Evolutionary conservation across 306 rosid genomes (phyloP).

Genomic region (Hippophae rhamnoides): DNA sequence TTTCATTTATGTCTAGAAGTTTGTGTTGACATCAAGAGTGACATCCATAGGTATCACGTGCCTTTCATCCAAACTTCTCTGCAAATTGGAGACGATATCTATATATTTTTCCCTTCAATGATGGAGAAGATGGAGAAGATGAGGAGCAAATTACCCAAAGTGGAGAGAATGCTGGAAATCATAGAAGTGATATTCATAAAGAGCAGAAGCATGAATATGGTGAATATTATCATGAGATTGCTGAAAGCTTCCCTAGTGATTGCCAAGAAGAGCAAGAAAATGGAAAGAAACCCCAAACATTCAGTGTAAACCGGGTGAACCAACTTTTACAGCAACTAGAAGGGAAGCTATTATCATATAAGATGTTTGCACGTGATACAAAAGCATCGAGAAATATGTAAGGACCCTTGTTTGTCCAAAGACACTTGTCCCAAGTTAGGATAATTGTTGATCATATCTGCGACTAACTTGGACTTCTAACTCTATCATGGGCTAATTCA

Average conservation of each 20-base stretch:
- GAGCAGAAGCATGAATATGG: constrained; percentile 14
- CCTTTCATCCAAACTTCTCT: constrained; percentile 86
- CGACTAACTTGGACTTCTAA: too few species aligned
- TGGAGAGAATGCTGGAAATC: constrained; percentile 24
- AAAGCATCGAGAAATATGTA: constrained; percentile 91
- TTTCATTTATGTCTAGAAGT: neutral
- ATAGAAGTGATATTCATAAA: constrained; percentile 20
- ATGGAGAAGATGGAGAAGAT: constrained; percentile 38
- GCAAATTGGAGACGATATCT: constrained; percentile 94
- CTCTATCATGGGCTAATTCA: too few species aligned
- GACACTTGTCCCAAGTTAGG: too few species aligned
- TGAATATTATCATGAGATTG: constrained; percentile 8
- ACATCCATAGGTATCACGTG: constrained; percentile 67
- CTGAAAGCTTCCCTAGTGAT: constrained; percentile 11
- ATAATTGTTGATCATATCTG: too few species aligned
- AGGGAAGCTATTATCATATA: constrained; percentile 81
- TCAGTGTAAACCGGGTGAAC: constrained; percentile 58
- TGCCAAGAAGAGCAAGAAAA: constrained; percentile 24
- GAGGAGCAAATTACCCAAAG: constrained; percentile 23
- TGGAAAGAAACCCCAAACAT: constrained; percentile 38
- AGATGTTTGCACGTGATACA: constrained; percentile 95
- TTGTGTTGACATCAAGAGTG: constrained; percentile 12
- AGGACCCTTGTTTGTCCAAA: constrained; percentile 17
- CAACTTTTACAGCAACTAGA: constrained; percentile 59
- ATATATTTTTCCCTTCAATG: constrained; percentile 66